Percentiles rank a stretch among this genome's conserved stretches.
phyloP scores from a whole-genome alignment of 2,329 filamentous ascomycete species.

The Pseudogymnoascus sp. region DNA sequence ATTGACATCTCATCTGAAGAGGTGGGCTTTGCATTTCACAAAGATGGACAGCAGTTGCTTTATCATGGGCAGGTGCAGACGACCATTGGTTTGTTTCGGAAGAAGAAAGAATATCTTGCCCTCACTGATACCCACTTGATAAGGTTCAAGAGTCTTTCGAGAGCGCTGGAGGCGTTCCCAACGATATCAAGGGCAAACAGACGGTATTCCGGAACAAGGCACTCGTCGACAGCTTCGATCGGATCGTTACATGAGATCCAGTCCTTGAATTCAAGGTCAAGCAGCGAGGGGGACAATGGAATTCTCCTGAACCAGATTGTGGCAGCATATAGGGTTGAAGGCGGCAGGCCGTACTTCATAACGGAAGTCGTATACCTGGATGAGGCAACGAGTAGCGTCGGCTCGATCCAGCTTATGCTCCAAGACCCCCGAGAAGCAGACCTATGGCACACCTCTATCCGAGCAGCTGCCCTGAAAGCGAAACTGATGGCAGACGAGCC shows the following conservation, averaged over 20 bases:
- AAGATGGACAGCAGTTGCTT: neutral
- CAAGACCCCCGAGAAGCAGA: constrained; percentile 58
- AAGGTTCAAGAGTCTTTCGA: constrained; percentile 60
- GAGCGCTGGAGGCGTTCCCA: constrained; percentile 57
- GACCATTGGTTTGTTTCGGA: constrained; percentile 61
- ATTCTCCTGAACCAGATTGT: constrained; percentile 60
- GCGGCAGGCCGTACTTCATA: constrained; percentile 58
- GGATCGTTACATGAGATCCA: constrained; percentile 56
- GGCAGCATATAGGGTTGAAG: constrained; percentile 59
- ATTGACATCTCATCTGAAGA: constrained; percentile 12
- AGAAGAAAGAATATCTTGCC: constrained; percentile 66
- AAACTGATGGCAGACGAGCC: constrained; percentile 43
- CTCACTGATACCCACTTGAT: constrained; percentile 62
- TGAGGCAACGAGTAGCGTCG: constrained; percentile 53
- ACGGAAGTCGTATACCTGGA: constrained; percentile 63
- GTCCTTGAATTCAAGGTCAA: constrained; percentile 39
- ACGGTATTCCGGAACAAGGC: constrained; percentile 41
- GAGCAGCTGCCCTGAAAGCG: constrained; percentile 50
- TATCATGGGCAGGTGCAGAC: constrained; percentile 62
- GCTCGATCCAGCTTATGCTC: constrained; percentile 57
- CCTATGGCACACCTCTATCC: constrained; percentile 56
- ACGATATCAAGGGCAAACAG: constrained; percentile 32
- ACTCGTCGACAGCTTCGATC: constrained; percentile 51
- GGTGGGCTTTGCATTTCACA: neutral
- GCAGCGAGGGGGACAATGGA: constrained; percentile 45